Conservation (phyloP, 176 grass and related monocot species). For the Carex parvula region DNA sequence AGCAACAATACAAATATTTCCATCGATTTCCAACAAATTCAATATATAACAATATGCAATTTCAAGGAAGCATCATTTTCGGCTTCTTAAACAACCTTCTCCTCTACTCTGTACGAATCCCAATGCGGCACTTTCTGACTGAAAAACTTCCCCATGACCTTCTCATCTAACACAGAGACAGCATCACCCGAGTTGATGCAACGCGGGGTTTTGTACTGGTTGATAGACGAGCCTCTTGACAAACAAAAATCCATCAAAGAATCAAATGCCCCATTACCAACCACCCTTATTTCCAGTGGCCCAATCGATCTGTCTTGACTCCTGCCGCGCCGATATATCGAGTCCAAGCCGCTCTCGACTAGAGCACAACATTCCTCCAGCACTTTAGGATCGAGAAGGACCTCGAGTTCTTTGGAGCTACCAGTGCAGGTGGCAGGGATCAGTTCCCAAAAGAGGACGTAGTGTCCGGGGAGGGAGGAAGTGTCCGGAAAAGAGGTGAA, state of each 20-base stretch:
- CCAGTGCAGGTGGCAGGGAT: neutral
- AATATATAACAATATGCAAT: neutral
- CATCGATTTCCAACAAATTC: neutral
- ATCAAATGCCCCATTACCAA: slow-evolving; percentile 55
- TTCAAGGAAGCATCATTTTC: neutral
- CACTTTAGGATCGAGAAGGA: neutral
- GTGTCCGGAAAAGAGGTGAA: too few relatives aligned
- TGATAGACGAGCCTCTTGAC: slow-evolving; percentile 59
- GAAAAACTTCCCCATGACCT: slow-evolving; percentile 47
- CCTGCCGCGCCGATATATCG: slow-evolving; percentile 58
- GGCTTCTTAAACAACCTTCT: neutral
- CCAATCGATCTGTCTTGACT: slow-evolving; percentile 52
- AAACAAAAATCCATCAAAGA: slow-evolving; percentile 72
- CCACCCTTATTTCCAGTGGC: slow-evolving; percentile 63
- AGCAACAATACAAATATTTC: neutral
- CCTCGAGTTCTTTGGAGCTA: neutral
- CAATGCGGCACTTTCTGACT: slow-evolving; percentile 47
- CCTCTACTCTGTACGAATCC: slow-evolving; percentile 41
- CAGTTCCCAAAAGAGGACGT: neutral
- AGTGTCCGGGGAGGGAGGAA: too few relatives aligned
- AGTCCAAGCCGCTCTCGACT: slow-evolving; percentile 48
- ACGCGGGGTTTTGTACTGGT: slow-evolving; percentile 85
- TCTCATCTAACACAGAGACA: slow-evolving; percentile 44
- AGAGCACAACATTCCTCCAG: slow-evolving; percentile 49
- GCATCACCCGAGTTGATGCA: slow-evolving; percentile 62